Conservation (phyloP, 2,329 filamentous ascomycete genomes). For the Cryphonectria nitschkei region DNA sequence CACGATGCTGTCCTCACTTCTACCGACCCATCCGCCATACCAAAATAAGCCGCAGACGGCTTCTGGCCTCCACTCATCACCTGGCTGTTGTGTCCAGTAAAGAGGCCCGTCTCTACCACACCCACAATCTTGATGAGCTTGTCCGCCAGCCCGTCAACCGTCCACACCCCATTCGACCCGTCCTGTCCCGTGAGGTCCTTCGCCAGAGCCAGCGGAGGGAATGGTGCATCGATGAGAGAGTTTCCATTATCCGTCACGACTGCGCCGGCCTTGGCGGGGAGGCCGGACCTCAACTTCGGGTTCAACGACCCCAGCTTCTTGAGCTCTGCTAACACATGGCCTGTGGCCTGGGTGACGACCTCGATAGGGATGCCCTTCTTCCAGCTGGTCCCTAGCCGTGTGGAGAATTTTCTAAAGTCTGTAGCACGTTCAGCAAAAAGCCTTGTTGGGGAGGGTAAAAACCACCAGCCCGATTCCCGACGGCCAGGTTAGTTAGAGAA, state of each 20-base stretch:
- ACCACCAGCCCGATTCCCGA: too few species aligned
- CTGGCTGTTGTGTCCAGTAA: slow-evolving; percentile 79
- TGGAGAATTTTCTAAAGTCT: slow-evolving; percentile 90
- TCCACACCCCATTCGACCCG: slow-evolving; percentile 72
- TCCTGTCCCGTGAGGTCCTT: slow-evolving; percentile 54
- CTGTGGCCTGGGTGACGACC: slow-evolving; percentile 82
- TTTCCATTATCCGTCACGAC: slow-evolving; percentile 82
- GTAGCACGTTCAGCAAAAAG: slow-evolving; percentile 28
- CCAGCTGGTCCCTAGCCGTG: slow-evolving; percentile 76
- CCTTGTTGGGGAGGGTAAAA: neutral
- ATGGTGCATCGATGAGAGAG: slow-evolving; percentile 91
- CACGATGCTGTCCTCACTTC: slow-evolving; percentile 45
- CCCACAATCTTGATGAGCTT: slow-evolving; percentile 82
- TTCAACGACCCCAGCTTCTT: slow-evolving; percentile 71
- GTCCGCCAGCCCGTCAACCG: slow-evolving; percentile 73
- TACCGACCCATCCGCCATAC: slow-evolving; percentile 77
- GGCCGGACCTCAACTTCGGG: slow-evolving; percentile 72
- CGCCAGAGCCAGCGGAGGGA: slow-evolving; percentile 70
- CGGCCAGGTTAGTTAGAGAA: too few species aligned
- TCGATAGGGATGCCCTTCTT: slow-evolving; percentile 86
- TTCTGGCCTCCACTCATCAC: slow-evolving; percentile 78
- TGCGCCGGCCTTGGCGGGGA: slow-evolving; percentile 79
- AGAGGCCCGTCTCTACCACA: slow-evolving; percentile 90
- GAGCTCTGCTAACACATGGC: slow-evolving; percentile 75
- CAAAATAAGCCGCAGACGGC: slow-evolving; percentile 93